Percentiles rank a stretch among this genome's conserved stretches.
phyloP scores from a whole-genome alignment of 306 rosid species.

The Carpinus viminea region DNA sequence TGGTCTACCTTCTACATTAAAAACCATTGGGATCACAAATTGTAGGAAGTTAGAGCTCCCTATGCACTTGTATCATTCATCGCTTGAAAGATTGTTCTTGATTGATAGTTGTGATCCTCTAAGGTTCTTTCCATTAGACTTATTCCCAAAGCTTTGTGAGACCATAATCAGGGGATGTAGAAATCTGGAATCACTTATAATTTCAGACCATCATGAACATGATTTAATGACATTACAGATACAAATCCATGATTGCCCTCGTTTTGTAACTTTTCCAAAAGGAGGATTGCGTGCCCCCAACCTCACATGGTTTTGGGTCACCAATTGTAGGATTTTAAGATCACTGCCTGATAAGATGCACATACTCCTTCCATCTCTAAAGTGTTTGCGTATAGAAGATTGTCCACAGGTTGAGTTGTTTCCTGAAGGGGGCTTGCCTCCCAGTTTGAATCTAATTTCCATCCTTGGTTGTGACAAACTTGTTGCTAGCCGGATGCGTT shows the following conservation, averaged over 20 bases:
- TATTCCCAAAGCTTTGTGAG: neutral
- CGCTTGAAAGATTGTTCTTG: neutral
- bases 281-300: conserved; percentile 1
- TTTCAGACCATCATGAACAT: neutral
- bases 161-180: neutral
- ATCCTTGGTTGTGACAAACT: conserved; percentile 7
- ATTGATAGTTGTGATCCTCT: neutral
- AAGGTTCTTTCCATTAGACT: neutral
- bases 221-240: conserved; percentile 7
- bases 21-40: neutral
- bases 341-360: conserved; percentile 3
- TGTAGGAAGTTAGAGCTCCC: neutral
- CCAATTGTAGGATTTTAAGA: neutral
- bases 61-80: neutral
- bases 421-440: conserved; percentile 20
- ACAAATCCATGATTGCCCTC: neutral
- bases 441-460: neutral
- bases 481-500: neutral
- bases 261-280: conserved; percentile 12
- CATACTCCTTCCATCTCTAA: conserved; percentile 20
- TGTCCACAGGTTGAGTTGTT: conserved; percentile 33
- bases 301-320: neutral
- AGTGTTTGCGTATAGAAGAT: rapidly evolving
- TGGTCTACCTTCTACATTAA: neutral
- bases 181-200: conserved; percentile 3